Base-by-base conservation (phyloP, 2,329 filamentous ascomycete species). In the Blastomyces emzantsi region DNA sequence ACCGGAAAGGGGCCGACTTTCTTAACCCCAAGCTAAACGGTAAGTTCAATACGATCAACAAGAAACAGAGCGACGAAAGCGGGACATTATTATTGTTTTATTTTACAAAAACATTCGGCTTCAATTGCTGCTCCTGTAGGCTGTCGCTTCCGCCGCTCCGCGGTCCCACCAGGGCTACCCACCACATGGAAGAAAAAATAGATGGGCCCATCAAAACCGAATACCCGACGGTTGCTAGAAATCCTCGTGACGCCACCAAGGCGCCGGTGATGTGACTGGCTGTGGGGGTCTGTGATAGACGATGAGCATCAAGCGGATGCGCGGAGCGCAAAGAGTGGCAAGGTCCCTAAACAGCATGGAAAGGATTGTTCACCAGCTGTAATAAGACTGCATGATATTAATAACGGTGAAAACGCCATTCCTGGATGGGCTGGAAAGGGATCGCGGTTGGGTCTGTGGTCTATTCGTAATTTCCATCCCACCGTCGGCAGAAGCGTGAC, bases 1-100 rank as follows among this genome's bases (percentile, higher is more conserved):
- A 45, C 43, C 57, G 57, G 57, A 60, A 60, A 19, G n/a, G 57
- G 41, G 22, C 45, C 25, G 49, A 41, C 57, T 41, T 45, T 49
- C 13, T 59, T 33, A 60, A 15, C 41, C 39, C 41, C 28, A 47
- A 8, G 39, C 28, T 43, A 30, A 52, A 52, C 3, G 15, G 9
- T 4, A 9, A 36, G 33, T 9, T 36, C 33, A 36, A 36, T 36
- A 36, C 33, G 8, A 36, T 36, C 9, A 36, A 9, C 33, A 11
- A 1, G 9, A 36, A 8, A 11, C 8, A 2, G 33, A 9, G 9
- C 33, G 49, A 47, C 19, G 19, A 43, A 43, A 43, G 41, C 41
- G 41, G 41, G 41, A 43, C 15, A 43, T 9, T n/a, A n/a, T n/a
- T n/a, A n/a, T n/a, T n/a, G n/a, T n/a, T 9, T 11, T 11, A 7